These are phyloP conservation scores for Scheffersomyces cryptocercus DNA, from an alignment of 1,139 yeast genomes.

Conservation along the genomic window DNA sequence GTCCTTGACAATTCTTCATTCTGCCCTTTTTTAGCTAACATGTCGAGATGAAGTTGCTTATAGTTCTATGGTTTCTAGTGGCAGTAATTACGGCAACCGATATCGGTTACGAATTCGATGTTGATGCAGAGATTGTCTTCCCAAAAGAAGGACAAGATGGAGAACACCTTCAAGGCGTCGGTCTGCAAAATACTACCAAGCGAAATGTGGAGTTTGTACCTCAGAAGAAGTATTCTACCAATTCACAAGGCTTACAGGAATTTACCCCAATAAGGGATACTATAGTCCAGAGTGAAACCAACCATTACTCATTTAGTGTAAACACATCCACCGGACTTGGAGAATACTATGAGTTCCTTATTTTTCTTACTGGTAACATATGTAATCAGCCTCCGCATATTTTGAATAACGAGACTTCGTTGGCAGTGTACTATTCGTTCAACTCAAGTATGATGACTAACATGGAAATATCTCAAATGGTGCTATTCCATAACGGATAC, in stretches of 20 bases:
- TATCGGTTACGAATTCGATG: slow-evolving; percentile 7
- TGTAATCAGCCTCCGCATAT: slow-evolving; percentile 49
- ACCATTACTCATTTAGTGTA: slow-evolving; percentile 46
- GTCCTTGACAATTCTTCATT: too few species aligned
- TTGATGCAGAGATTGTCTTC: slow-evolving; percentile 5
- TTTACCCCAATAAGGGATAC: slow-evolving; percentile 45
- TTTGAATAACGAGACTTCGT: slow-evolving; percentile 30
- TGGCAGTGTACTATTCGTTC: slow-evolving; percentile 53
- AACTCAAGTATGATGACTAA: slow-evolving; percentile 41
- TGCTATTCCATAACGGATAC: slow-evolving; percentile 48
- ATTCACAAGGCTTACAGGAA: slow-evolving; percentile 38
- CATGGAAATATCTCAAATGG: slow-evolving; percentile 31
- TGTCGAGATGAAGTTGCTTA: too few species aligned
- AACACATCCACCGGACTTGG: slow-evolving; percentile 49
- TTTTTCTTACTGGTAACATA: slow-evolving; percentile 62
- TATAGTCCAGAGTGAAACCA: slow-evolving; percentile 41
- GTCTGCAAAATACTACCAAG: too few species aligned
- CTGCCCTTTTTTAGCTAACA: too few species aligned
- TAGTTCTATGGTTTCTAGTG: too few species aligned
- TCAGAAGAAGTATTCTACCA: background rate
- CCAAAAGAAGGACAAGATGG: background rate
- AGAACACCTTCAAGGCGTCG: too few species aligned
- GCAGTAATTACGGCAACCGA: too few species aligned
- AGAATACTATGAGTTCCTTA: slow-evolving; percentile 51
- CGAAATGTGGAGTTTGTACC: too few species aligned